A percentile compares a stretch with the other conserved stretches of the same genome.
Conservation (phyloP, 2,329 filamentous ascomycete genomes). For the Thelonectria blattea region DNA sequence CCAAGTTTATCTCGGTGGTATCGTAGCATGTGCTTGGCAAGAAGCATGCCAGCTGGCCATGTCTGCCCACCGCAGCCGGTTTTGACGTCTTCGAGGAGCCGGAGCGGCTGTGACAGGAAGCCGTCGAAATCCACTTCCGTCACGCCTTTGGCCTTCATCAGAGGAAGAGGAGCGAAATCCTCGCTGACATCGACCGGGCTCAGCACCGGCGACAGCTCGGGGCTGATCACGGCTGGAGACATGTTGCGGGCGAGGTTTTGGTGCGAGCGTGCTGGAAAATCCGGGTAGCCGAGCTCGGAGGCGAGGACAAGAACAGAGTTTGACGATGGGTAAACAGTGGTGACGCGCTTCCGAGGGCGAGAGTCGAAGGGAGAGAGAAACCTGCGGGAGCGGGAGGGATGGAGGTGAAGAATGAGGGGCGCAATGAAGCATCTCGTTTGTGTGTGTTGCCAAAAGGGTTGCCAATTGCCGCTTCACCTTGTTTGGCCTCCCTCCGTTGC, state of each 20-base stretch:
- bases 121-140: constrained; percentile 71
- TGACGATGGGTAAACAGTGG: not conserved
- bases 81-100: constrained; percentile 83
- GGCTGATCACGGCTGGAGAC: constrained; percentile 35
- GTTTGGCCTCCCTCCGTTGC: constrained; percentile 1
- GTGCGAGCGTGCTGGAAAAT: not conserved
- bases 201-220: constrained; percentile 57
- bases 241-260: constrained; percentile 4
- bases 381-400: not conserved
- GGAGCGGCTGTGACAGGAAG: constrained; percentile 71
- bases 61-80: constrained; percentile 91
- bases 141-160: constrained; percentile 61
- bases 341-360: not conserved
- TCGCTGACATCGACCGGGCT: constrained; percentile 59
- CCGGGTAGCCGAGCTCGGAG: not conserved
- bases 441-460: constrained; percentile 3
- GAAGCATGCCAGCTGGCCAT: constrained; percentile 91
- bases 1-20: constrained; percentile 69
- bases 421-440: constrained; percentile 3
- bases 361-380: not conserved
- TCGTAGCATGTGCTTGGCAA: constrained; percentile 84
- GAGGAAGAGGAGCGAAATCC: constrained; percentile 64
- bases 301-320: not conserved
- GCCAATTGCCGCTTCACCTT: constrained; percentile 1
- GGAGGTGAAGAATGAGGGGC: not conserved